Base-by-base conservation (phyloP, 352 stramenopile genomes). In the Phytophthora colocasiae region DNA sequence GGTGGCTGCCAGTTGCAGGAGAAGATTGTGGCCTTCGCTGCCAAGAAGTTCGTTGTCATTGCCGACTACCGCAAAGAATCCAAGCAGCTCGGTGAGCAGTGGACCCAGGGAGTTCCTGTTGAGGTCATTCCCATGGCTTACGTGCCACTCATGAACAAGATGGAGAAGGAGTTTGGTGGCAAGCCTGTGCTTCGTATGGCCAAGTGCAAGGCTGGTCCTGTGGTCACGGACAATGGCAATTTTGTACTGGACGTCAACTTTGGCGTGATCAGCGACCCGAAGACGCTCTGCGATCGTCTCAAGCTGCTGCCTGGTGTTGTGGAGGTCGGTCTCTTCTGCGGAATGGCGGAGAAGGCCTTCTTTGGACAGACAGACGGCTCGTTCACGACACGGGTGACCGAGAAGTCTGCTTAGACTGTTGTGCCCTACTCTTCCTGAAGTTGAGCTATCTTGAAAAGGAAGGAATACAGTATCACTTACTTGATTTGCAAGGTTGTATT, bases 21-120 rank as follows among this genome's bases (percentile, higher is more conserved):
- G 78, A 98, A 98, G 77, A 97, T 98, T 55, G 90, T 98, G 36
- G 91, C 92, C 32, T 90, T 97, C 48, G 95, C 91, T 41, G 89
- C 97, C 46, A 98, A 99, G 57, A 98, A 97, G 66, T 99, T 99
- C 63, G 98, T 99, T 62, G 94, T 99, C 6, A 98, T 99, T 73
- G 93, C 95, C 46, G 95, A 98, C 76, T 96, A 96, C 74, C 90
- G 89, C 69, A 98, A 98, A 74, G 86, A 98, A 50, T 96, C 85
- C 49, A 78, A 78, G 38, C 66, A 82, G 46, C 80, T 98, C 17
- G 95, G 95, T 34, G 75, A 96, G 65, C 75, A 93, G 63, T 97
- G 90, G 90, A 89, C 83, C 48, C 82, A 96, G 63, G 86, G 94
- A 31, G 86, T 99, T 59, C 97, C 97, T 9, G 89, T 99, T 12